Evolutionary conservation across 129 eudicot genomes (phyloP).

Genomic region (Kitagawia praeruptora): DNA sequence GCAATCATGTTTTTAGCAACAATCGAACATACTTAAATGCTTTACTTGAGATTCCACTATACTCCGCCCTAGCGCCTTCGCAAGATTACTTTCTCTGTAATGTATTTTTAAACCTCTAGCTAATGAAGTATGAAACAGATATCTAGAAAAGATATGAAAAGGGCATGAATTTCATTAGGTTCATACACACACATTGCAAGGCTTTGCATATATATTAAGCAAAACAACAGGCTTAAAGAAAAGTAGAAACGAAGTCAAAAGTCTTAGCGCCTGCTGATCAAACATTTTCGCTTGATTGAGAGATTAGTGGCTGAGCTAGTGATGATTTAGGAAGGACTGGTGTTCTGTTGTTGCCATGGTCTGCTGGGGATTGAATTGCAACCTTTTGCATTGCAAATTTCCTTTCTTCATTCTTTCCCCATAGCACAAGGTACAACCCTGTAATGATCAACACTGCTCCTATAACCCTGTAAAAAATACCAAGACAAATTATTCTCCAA

Average conservation of each 20-base stretch:
- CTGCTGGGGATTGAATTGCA: slow-evolving; percentile 38
- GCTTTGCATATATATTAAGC: slow-evolving; percentile 22
- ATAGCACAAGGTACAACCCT: slow-evolving; percentile 77
- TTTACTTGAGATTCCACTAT: too few relatives aligned
- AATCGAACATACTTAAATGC: too few relatives aligned
- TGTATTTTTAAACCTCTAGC: too few relatives aligned
- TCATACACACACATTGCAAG: slow-evolving; percentile 17
- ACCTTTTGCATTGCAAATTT: slow-evolving; percentile 41
- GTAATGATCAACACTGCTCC: slow-evolving; percentile 82
- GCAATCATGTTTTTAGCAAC: too few relatives aligned
- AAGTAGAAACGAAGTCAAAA: neutral
- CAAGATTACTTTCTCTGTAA: too few relatives aligned
- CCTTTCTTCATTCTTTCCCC: slow-evolving; percentile 86
- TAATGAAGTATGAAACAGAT: too few relatives aligned
- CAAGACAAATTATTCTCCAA: neutral
- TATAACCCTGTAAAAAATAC: slow-evolving; percentile 45
- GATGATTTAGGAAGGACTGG: slow-evolving; percentile 43
- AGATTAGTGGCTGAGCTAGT: slow-evolving; percentile 73
- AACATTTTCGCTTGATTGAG: slow-evolving; percentile 56
- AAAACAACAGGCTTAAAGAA: slow-evolving; percentile 19
- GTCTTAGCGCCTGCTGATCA: slow-evolving; percentile 22
- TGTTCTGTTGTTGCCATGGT: slow-evolving; percentile 41
- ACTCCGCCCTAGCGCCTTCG: too few relatives aligned
- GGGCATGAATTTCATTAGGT: slow-evolving; percentile 4
- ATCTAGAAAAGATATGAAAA: neutral